Conservation (phyloP, 2,329 filamentous ascomycete genomes). For the Teratosphaeria epicoccoides region DNA sequence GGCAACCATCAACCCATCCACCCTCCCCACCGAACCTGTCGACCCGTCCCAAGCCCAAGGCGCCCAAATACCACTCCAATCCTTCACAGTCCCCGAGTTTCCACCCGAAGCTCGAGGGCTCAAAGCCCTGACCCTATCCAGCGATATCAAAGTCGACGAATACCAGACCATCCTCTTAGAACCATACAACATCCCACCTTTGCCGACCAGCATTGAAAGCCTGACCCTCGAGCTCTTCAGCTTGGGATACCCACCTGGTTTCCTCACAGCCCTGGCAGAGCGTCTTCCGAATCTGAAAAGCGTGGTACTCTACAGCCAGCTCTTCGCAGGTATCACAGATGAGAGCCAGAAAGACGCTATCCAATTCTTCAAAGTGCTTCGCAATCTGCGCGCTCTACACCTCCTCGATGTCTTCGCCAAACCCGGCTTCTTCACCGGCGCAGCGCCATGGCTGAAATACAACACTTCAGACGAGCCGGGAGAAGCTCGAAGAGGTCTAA, state of each 20-base stretch:
- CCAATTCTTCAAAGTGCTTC: slow-evolving; percentile 30
- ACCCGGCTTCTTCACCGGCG: slow-evolving; percentile 30
- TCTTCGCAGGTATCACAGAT: slow-evolving; percentile 34
- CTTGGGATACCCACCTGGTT: slow-evolving; percentile 37
- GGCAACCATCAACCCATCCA: slow-evolving; percentile 11
- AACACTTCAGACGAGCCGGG: slow-evolving; percentile 19
- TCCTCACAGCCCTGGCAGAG: slow-evolving; percentile 31
- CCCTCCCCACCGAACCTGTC: slow-evolving; percentile 10
- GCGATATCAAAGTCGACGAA: slow-evolving; percentile 38
- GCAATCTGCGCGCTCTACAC: slow-evolving; percentile 32
- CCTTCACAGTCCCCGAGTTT: slow-evolving; percentile 37
- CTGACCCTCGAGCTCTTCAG: slow-evolving; percentile 41
- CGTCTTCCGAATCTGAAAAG: slow-evolving; percentile 32
- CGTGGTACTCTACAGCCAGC: slow-evolving; percentile 37
- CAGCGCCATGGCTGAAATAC: slow-evolving; percentile 22
- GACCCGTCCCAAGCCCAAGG: slow-evolving; percentile 27
- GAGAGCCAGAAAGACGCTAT: slow-evolving; percentile 31
- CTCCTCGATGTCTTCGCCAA: slow-evolving; percentile 39
- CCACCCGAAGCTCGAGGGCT: slow-evolving; percentile 34
- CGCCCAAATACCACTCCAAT: slow-evolving; percentile 37
- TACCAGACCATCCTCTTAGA: slow-evolving; percentile 32
- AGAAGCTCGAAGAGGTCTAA: slow-evolving; percentile 25
- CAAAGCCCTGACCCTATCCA: slow-evolving; percentile 37
- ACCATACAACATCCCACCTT: slow-evolving; percentile 27
- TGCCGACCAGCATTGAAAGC: slow-evolving; percentile 32